phyloP scores from a whole-genome alignment of 169 alveolate species.

The Plasmodium falciparum region DNA sequence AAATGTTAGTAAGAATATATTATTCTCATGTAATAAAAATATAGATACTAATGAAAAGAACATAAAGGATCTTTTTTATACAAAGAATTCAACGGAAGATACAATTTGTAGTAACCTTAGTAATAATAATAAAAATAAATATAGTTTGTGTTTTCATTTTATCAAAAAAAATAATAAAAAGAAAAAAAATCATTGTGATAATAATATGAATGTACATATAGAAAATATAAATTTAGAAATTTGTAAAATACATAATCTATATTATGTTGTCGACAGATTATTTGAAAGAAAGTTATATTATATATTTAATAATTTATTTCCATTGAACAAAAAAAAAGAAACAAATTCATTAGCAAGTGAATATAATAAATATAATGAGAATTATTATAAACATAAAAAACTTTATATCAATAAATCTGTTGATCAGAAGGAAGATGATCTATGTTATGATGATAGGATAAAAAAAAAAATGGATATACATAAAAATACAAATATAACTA shows the following conservation, averaged over 20 bases:
- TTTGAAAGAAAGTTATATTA: conserved; percentile 15
- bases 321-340: background rate
- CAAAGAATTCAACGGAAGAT: background rate
- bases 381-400: no score
- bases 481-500: background rate
- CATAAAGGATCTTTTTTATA: no score
- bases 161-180: conserved; percentile 15
- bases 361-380: no score
- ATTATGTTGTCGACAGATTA: background rate
- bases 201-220: background rate
- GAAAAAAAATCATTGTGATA: background rate
- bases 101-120: background rate
- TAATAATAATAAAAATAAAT: background rate
- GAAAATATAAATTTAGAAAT: conserved; percentile 5
- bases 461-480: no score
- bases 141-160: conserved; percentile 4
- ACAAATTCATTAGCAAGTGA: background rate
- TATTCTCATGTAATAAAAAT: no score
- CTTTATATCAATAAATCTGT: no score
- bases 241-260: conserved; percentile 6
- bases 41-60: no score
- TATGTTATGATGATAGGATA: no score
- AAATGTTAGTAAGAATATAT: background rate
- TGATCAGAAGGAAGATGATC: background rate
- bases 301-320: conserved; percentile 11